Evolutionary conservation across 2,329 filamentous ascomycete species (phyloP), one percentile per base, ranked within the genome.

Genomic region (Ophidiomyces ophidiicola): DNA sequence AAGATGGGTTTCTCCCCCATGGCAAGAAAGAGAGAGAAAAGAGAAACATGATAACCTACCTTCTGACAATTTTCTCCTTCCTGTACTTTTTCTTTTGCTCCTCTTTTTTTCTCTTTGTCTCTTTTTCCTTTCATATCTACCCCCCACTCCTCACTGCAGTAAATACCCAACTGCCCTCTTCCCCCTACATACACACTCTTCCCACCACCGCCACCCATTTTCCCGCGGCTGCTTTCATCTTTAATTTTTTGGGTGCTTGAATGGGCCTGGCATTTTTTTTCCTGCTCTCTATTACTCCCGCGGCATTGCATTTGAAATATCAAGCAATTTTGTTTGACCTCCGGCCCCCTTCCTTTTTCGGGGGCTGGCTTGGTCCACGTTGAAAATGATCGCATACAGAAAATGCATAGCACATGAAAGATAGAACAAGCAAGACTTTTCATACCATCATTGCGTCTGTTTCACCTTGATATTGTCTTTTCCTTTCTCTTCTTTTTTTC

Each of bases 251-350:
- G n/a, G n/a, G n/a, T n/a, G n/a, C n/a, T n/a, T n/a, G n/a, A n/a
- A n/a, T n/a, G n/a, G n/a, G n/a, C n/a, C n/a, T n/a, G 10, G 10
- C 28, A 15, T 15, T 34, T 34, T 24, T 20, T 5, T 10, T 32
- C 15, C 15, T n/a, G n/a, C n/a, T n/a, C n/a, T n/a, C n/a, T n/a
- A n/a, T n/a, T n/a, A n/a, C n/a, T n/a, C n/a, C n/a, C n/a, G n/a
- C n/a, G n/a, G n/a, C 24, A 37, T 37, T 37, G 35, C 35, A 37
- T 29, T 37, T 37, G 35, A 37, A 24, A 37, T 29, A n/a, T n/a
- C n/a, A n/a, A n/a, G n/a, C n/a, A n/a, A n/a, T n/a, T n/a, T n/a
- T n/a, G n/a, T 26, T 26, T 26, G 7, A 6, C 24, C 24, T 26
- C 24, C n/a, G 7, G 24, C 24, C n/a, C 6, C n/a, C 6, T n/a